Evolutionary conservation across 352 stramenopile species (phyloP).

Genomic region (Stramenopiles sp.): DNA sequence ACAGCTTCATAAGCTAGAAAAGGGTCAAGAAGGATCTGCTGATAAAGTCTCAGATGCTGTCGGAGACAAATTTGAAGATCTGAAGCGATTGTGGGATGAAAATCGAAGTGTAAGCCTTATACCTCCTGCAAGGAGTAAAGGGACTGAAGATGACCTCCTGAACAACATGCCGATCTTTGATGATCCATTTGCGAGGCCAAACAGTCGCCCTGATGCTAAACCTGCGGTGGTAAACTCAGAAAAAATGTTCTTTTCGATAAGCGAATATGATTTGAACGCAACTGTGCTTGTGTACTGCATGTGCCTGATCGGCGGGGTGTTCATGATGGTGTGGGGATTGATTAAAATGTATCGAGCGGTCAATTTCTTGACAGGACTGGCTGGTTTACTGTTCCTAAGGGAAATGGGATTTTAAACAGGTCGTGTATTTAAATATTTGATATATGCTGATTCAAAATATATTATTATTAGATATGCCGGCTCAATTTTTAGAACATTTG

Average conservation of each 20-base stretch:
- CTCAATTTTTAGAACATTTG: too few relatives aligned
- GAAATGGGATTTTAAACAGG: too few relatives aligned
- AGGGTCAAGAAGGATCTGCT: background rate
- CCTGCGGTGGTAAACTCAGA: background rate
- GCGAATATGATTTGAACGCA: background rate
- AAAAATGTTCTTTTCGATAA: background rate
- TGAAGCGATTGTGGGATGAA: background rate
- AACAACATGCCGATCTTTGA: constrained; percentile 6
- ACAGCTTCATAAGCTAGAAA: background rate
- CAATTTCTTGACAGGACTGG: background rate
- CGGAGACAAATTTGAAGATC: background rate
- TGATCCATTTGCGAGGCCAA: background rate
- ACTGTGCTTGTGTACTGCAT: background rate
- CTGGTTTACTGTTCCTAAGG: background rate
- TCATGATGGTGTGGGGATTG: background rate
- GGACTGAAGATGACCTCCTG: background rate
- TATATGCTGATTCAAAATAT: too few relatives aligned
- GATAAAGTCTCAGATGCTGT: background rate
- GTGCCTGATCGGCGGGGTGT: background rate
- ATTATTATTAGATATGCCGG: too few relatives aligned
- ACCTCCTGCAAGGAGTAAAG: background rate
- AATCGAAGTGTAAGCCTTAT: background rate
- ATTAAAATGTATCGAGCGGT: background rate
- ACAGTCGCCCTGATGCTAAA: background rate
- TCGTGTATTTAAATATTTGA: too few relatives aligned